phyloP scores from a whole-genome alignment of 2,329 filamentous ascomycete species.

The Orbilia brochopaga region DNA sequence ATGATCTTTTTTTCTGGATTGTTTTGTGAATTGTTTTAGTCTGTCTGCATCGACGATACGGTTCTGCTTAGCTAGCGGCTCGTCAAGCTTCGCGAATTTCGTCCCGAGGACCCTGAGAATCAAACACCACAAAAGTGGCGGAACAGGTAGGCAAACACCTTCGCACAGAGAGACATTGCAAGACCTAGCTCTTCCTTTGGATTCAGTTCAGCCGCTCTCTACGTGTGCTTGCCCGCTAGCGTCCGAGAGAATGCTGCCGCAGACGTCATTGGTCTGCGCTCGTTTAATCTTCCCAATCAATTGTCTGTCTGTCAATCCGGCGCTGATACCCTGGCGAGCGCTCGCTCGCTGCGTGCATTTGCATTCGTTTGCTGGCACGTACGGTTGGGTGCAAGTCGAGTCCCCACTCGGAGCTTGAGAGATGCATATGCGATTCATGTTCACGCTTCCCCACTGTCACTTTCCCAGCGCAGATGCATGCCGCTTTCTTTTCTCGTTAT shows the following conservation, averaged over 20 bases:
- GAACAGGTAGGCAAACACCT: slow-evolving; percentile 36
- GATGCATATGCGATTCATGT: not conserved
- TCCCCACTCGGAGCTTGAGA: not conserved
- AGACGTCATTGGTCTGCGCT: slow-evolving; percentile 46
- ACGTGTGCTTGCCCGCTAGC: slow-evolving; percentile 25
- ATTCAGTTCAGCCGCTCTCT: slow-evolving; percentile 25
- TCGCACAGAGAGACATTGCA: slow-evolving; percentile 2
- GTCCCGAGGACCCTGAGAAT: slow-evolving; percentile 44
- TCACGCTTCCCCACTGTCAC: not conserved
- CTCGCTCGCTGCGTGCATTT: slow-evolving; percentile 25
- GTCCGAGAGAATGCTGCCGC: slow-evolving; percentile 44
- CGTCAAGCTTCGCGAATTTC: slow-evolving; percentile 1
- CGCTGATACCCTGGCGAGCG: slow-evolving; percentile 29
- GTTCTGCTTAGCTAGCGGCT: too few relatives aligned
- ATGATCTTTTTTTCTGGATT: too few relatives aligned
- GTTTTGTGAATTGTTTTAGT: not conserved
- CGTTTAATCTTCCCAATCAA: slow-evolving; percentile 36
- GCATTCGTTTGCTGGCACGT: not conserved
- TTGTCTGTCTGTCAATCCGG: slow-evolving; percentile 34
- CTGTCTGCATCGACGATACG: slow-evolving; percentile 14
- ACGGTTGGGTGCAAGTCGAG: too few relatives aligned
- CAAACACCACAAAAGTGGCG: slow-evolving; percentile 16
- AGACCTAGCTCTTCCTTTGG: too few relatives aligned
- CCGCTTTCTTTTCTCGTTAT: not conserved
- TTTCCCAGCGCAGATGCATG: too few relatives aligned